Evolutionary conservation across 257 asterid species (phyloP).

Genomic region (Jacaranda copaia): DNA sequence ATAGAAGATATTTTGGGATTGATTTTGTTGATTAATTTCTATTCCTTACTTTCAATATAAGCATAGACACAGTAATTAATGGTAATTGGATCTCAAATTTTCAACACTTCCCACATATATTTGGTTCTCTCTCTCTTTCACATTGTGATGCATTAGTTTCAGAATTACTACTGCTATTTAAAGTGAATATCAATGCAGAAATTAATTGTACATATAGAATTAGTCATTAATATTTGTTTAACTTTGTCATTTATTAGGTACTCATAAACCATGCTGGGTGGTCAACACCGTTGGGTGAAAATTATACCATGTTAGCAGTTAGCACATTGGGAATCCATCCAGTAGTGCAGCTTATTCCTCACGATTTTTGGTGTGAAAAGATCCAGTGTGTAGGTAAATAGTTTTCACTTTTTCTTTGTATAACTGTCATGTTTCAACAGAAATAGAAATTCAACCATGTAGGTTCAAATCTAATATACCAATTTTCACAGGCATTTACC

Average conservation of each 20-base stretch:
- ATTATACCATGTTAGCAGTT: neutral
- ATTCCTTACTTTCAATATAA: neutral
- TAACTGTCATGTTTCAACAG: neutral
- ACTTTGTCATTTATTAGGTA: slow-evolving; percentile 8
- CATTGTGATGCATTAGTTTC: slow-evolving; percentile 37
- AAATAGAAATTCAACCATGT: slow-evolving; percentile 1
- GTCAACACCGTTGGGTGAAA: neutral
- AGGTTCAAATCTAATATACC: neutral
- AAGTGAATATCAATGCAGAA: slow-evolving; percentile 34
- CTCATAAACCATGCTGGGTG: slow-evolving; percentile 16
- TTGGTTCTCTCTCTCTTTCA: slow-evolving; percentile 23
- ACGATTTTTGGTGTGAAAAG: neutral
- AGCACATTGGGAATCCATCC: neutral
- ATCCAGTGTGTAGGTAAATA: neutral
- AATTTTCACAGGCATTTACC: neutral
- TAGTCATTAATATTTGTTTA: slow-evolving; percentile 15
- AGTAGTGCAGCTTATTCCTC: neutral
- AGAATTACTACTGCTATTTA: slow-evolving; percentile 27
- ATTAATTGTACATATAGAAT: slow-evolving; percentile 28
- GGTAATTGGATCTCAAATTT: slow-evolving; percentile 35
- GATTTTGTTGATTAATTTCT: slow-evolving; percentile 2
- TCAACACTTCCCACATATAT: slow-evolving; percentile 22
- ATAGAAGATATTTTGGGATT: neutral
- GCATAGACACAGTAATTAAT: slow-evolving; percentile 27
- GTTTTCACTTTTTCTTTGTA: neutral